Evolutionary conservation across 805 yeast genomes (phyloP), one percentile per base, ranked within the genome.

Genomic region (Yarrowia sp.): DNA sequence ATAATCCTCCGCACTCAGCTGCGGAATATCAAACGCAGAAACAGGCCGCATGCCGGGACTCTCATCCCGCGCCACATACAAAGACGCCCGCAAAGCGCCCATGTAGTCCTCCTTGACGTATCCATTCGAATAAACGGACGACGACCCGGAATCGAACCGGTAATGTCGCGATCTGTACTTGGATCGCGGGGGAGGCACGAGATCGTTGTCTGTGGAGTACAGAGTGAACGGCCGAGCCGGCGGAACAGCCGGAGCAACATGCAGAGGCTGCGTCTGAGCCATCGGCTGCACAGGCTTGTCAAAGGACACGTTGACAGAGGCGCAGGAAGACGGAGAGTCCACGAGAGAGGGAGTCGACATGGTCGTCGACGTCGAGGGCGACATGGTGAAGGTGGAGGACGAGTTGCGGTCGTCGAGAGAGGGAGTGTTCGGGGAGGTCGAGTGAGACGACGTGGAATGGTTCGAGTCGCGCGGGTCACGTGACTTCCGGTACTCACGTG

Each of bases 141-240:
- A 51, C 12, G 58, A 16, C 12, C n/a, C 8, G 18, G 58, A 51
- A 16, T 35, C 58, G 24, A 51, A 35, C 32, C 58, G 36, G 55
- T 47, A 47, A 7, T 47, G 55, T 31, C 55, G 27, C 14, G 55
- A 47, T 6, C 55, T 25, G 55, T 47, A 47, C 29, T 47, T 51
- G n/a, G 61, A 55, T n/a, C 61, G 61, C 13, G 61, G 61, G 13
- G 61, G 61, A 18, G 61, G 61, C 12, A 51, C 59, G 25, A 51
- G 44, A 13, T 51, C 44, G 33, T 18, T 25, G 33, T 51, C 59
- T 4, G 59, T 25, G 18, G 44, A 51, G 32, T 51, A 47, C 55
- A 47, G 13, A 24, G 59, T 44, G 35, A 13, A 44, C 3, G 51
- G 51, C 2, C 51, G 21, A 8, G 51, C 6, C 6, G 33, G 16